Evolutionary conservation across 352 stramenopile species (phyloP), one percentile per base, ranked within the genome.

Genomic region (Pythium aphanidermatum): DNA sequence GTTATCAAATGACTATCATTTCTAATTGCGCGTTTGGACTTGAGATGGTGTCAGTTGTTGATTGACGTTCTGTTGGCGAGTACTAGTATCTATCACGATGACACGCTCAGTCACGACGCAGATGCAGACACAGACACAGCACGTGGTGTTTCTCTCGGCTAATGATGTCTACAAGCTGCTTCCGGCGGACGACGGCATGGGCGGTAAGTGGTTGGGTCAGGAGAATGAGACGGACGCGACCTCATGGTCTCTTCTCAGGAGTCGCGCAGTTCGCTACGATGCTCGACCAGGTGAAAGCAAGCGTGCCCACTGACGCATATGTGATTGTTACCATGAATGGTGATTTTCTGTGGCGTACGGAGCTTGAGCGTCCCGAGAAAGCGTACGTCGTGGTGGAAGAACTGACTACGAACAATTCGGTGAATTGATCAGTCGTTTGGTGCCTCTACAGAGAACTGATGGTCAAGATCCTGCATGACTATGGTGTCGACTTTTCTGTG

Each of bases 281-380:
- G 16, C 28, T 68, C 3, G 29, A 58, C 13, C 19, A 10, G 4
- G 49, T 46, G 5, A 23, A 29, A 5, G 28, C 29, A 1, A 17
- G 24, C 1, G 28, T 68, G 14, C 50, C 55, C 6, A 3, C 19
- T 2, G 19, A 48, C 2, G 46, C 49, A 3, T 29, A 60, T 17
- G 28, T 43, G 13, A 45, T 69, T 28, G 43, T 63, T 9, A 68
- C 59, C 2, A 35, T 68, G 27, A 68, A 68, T 32, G 59, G 59
- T 14, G 59, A 68, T 42, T 64, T 68, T 26, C 46, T 68, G 7
- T 68, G 48, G 37, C 43, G 49, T 17, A 55, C 26, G 2, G 44
- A 64, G 25, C 34, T 36, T 6, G 54, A 60, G 20, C 44, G 47
- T 13, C 39, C 55, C 2, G 51, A 58, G 41, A 68, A 68, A 58